Base-by-base conservation (phyloP, 306 rosid species). In the Prunus mongolica region DNA sequence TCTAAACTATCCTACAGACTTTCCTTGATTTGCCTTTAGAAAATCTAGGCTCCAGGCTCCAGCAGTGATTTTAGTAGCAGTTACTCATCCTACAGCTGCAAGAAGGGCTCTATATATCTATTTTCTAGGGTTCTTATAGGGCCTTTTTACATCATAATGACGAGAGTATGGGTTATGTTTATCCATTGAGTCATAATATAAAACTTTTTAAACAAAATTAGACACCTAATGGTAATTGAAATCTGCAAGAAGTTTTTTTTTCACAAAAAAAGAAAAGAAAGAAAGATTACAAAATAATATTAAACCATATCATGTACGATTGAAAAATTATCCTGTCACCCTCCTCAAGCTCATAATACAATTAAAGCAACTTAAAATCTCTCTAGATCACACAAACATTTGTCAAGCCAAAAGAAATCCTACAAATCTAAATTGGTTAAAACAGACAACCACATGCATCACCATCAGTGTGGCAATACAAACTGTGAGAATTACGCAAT, bases 381-480 rank as follows among this genome's bases (percentile, higher is more conserved):
- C 22, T 4, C 19, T 18, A 6, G 57, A 16, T 52, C 57, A 52
- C n/a, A 46, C 15, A 47, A 11, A 66, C 41, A 70, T 30, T 51
- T 5, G 25, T 28, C 27, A 27, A 52, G 9, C 10, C 12, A 34
- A 51, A 9, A 66, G 10, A 34, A 71, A 13, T 71, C 72, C n/a
- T 54, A 55, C 2, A 49, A 19, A 28, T 19, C 25, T 18, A 73
- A 60, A 73, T 24, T 24, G 68, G 54, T 72, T 22, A 45, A 5
- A 24, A 27, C 24, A 11, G 27, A 32, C n/a, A 78, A 80, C 72
- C 60, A 67, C 54, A 76, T 27, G 78, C 80, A 69, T 63, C 69
- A 57, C 41, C 16, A 76, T 41, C 71, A n/a, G 3, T 61, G 45
- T 63, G 38, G 83, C 9, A 63, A 65, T 65, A 74, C 28, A 68